These are phyloP conservation scores for Talaromyces ruber DNA, from an alignment of 495 filamentous ascomycete genomes.

Conservation along the genomic window DNA sequence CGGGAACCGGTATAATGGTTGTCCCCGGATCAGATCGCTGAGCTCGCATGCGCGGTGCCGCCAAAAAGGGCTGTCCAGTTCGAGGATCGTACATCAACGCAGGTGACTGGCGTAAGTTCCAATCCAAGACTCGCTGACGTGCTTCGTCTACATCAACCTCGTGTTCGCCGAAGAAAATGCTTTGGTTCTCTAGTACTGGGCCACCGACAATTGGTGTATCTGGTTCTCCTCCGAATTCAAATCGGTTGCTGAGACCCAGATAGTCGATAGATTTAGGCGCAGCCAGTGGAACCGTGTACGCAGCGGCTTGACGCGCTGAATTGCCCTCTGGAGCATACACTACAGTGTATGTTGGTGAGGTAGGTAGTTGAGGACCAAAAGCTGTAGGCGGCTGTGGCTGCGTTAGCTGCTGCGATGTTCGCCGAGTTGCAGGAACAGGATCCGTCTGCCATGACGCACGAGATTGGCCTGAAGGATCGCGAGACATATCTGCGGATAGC, in stretches of 20 bases:
- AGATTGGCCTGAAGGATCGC: slow-evolving; percentile 25
- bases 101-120: neutral
- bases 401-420: slow-evolving; percentile 16
- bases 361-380: neutral
- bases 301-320: neutral
- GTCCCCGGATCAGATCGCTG: neutral
- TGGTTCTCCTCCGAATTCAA: neutral
- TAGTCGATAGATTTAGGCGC: neutral
- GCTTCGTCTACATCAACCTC: slow-evolving; percentile 26
- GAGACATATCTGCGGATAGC: slow-evolving; percentile 22
- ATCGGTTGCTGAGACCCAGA: neutral
- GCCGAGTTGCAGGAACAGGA: slow-evolving; percentile 10
- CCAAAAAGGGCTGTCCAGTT: neutral
- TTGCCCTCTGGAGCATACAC: neutral
- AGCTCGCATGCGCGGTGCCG: neutral
- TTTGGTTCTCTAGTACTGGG: neutral
- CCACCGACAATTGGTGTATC: neutral
- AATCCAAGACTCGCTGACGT: slow-evolving; percentile 12
- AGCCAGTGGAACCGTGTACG: neutral
- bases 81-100: neutral
- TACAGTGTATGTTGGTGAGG: neutral
- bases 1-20: neutral
- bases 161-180: slow-evolving; percentile 20
- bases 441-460: slow-evolving; percentile 34
- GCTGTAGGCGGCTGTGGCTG: neutral